A percentile compares a stretch with the other conserved stretches of the same genome.
Conservation (phyloP, 805 yeast species). For the Saccharomycopsis schoenii region DNA sequence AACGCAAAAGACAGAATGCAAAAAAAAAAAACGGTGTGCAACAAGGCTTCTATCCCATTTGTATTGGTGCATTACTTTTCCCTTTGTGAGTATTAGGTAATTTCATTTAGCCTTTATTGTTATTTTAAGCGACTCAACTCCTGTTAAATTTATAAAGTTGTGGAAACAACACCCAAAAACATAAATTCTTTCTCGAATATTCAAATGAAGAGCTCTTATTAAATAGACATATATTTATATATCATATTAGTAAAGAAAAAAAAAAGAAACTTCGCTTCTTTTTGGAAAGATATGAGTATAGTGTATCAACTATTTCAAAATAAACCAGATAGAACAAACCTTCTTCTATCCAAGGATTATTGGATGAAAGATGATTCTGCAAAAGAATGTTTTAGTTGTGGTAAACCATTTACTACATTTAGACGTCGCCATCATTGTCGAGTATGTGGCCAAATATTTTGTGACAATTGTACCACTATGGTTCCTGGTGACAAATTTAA, state of each 20-base stretch:
- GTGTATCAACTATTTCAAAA: constrained; percentile 15
- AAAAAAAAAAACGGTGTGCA: background rate
- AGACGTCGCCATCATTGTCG: constrained; percentile 92
- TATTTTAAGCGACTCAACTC: background rate
- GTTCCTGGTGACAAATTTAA: constrained; percentile 57
- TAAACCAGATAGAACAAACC: constrained; percentile 8
- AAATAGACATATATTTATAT: too few species aligned
- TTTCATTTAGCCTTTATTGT: background rate
- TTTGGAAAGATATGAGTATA: background rate
- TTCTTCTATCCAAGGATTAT: constrained; percentile 45
- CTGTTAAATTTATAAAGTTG: background rate
- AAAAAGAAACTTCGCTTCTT: background rate
- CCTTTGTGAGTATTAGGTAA: background rate
- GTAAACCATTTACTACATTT: constrained; percentile 70
- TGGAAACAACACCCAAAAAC: background rate
- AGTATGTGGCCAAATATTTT: constrained; percentile 92
- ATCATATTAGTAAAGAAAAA: background rate
- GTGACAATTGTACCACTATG: constrained; percentile 70
- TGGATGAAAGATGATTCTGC: constrained; percentile 97
- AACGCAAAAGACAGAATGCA: background rate
- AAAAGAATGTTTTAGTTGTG: constrained; percentile 77
- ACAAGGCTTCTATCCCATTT: background rate
- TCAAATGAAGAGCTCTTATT: background rate
- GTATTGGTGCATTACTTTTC: too few species aligned
- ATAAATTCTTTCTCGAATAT: background rate